Base-by-base conservation (phyloP, 192 early-diverging fungal species). In the Blastocladiella britannica region DNA sequence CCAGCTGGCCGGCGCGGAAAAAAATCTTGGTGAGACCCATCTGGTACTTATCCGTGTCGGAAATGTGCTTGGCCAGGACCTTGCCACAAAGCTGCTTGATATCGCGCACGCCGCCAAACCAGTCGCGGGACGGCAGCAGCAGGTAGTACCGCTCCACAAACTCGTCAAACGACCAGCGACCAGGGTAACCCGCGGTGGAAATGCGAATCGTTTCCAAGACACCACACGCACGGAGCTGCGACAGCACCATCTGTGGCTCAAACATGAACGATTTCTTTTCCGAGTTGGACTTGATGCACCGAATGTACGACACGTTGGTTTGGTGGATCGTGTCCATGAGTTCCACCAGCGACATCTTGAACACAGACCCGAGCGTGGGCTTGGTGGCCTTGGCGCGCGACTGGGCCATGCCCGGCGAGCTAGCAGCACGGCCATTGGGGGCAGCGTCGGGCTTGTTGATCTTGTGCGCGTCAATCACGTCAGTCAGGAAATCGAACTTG, bases 181-280 rank as follows among this genome's bases (percentile, higher is more conserved):
- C 85, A 6, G 95, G 95, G 64, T 98, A 98, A 27, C 95, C 95
- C 4, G 93, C 93, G 64, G 90, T 93, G 65, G 83, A 87, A 72
- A 98, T 98, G 30, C 91, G 84, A 68, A 98, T 98, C 7, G 95
- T 98, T 74, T 98, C 95, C 9, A 98, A 68, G 26, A 98, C 95
- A 80, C 95, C 95, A 70, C 95, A 98, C 25, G 95, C 95, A 54
- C 93, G 83, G 55, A 97, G 70, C 69, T 97, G 94, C 25, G 82
- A 67, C 4, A 97, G 71, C 29, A 95, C 91, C 87, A 93, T 91
- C 22, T 81, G 82, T 26, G 94, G 83, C 62, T 97, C 94, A 64
- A 93, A 95, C 28, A 60, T 76, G 80, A 92, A 97, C 15, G 92
- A 81, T 2, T 74, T 72, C 67, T 97, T 97, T 53, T 79, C 83